Base-by-base conservation (phyloP, 2,329 filamentous ascomycete genomes). In the Xylariaceae sp. region DNA sequence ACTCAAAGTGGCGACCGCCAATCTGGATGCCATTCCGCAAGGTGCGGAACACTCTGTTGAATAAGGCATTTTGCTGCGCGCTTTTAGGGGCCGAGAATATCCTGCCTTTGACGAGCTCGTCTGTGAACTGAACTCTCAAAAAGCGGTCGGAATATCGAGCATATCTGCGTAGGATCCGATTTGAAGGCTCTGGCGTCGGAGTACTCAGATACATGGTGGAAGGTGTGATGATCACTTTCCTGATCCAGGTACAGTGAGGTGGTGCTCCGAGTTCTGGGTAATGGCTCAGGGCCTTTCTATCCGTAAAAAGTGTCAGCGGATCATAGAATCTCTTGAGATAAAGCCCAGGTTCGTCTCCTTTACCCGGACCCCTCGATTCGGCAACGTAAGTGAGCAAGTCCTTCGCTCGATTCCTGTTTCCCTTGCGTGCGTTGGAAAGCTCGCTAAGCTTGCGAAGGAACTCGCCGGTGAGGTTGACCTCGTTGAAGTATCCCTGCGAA, bases 81-180 rank as follows among this genome's bases (percentile, higher is more conserved):
- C 80, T 82, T 1, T 82, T 76, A 0, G 80, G 80, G 14, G 71
- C 73, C 1, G 84, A 75, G 61, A 80, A 82, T 21, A 93, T 87
- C 4, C 82, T 81, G 0, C 87, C 87, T 55, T 84, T 73, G 6
- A 75, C 71, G 21, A 87, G 79, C 73, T 99, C 95, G 48, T 97
- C 94, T 0, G 88, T 88, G 70, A 99, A 98, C 61, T 93, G 91
- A 3, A 98, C 87, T 3, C 94, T 86, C 8, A 99, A 78, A 66
- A 99, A 99, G 2, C 89, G 87, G 68, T 97, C 92, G 14, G 86
- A 81, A 12, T 80, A 64, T 55, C 87, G 79, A 47, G 84, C 78
- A 69, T 89, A 95, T 40, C 88, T 82, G 14, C 95, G 86, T 36
- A 96, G 80, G 1, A 99, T 87, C 1, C 95, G 84, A 68, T 99